phyloP scores from a whole-genome alignment of 2,329 filamentous ascomycete genomes.

The Dactylellina parvicollis region DNA sequence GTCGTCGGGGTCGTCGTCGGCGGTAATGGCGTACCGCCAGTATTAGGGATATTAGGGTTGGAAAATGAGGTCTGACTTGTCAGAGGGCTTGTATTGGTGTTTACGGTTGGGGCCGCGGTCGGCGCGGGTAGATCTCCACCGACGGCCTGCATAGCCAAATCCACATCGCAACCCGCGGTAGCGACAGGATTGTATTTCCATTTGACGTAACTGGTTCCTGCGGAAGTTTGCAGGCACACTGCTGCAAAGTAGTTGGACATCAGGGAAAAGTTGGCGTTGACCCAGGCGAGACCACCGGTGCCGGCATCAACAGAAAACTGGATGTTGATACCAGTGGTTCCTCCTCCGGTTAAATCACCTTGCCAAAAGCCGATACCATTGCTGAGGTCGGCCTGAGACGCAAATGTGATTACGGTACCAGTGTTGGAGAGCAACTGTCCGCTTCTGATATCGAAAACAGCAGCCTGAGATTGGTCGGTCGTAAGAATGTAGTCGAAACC shows the following conservation, averaged over 20 bases:
- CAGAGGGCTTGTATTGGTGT: not conserved
- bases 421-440: slow-evolving; percentile 7
- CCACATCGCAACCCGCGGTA: not conserved
- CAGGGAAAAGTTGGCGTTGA: slow-evolving; percentile 17
- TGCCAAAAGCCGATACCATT: slow-evolving; percentile 19
- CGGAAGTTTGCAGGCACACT: not conserved
- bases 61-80: not conserved
- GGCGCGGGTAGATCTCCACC: slow-evolving; percentile 30
- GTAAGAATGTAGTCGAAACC: slow-evolving; percentile 8
- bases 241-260: slow-evolving; percentile 33
- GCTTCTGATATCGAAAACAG: slow-evolving; percentile 2
- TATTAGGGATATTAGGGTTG: not conserved
- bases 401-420: slow-evolving; percentile 7
- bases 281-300: slow-evolving; percentile 22
- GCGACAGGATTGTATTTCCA: slow-evolving; percentile 26
- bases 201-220: slow-evolving; percentile 1
- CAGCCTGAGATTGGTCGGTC: not conserved
- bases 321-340: slow-evolving; percentile 14
- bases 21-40: not conserved
- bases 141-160: slow-evolving; percentile 27
- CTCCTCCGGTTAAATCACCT: slow-evolving; percentile 6
- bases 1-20: not conserved
- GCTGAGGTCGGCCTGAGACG: not conserved
- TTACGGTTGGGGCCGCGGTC: not conserved
- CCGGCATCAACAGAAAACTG: slow-evolving; percentile 25